Evolutionary conservation across 495 filamentous ascomycete genomes (phyloP), one percentile per base, ranked within the genome.

Genomic region (Xylaria nigripes): DNA sequence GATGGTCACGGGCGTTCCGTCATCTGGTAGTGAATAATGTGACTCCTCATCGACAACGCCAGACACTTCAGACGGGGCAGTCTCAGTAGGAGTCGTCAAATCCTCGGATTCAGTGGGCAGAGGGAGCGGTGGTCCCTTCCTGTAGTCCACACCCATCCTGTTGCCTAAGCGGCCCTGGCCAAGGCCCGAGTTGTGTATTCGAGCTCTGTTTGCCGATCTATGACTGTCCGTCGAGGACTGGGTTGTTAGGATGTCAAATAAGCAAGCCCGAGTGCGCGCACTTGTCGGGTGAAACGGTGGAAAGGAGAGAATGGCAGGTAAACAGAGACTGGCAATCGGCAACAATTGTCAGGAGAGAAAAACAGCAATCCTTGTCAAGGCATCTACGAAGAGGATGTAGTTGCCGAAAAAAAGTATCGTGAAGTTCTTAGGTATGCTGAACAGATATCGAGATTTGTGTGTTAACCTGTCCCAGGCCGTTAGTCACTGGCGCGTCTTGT

Each of bases 1-100:
- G 61, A 97, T 92, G 48, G 87, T 96, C 60, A 97, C 80, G 36
- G 89, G 87, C 56, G 87, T 90, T 63, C 93, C 94, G 82, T 99
- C 92, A 70, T 95, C 92, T 22, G 90, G 93, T 51, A 99, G 82
- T 44, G 87, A 92, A 73, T 94, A 96, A 50, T 87, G 73, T 9
- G 76, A 79, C 1, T 63, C 60, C 43, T 78, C 74, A 61, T 86
- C 85, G 66, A 86, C 90, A 69, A 86, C 82, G 62, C 84, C 87
- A 59, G 82, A 89, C 64, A 92, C 73, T 73, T 95, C 90, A 70
- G 81, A 85, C 43, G 75, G 74, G 52, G 76, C 79, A 50, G 78
- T 66, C 68, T 84, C 86, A 57, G 76, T 80, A 45, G 76, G 74
- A 22, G 74, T 72, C 21, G 69, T 68, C 34, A 76, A 70, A 55